Conservation (phyloP, 2,329 filamentous ascomycete species). For the Ceratocystis variospora region DNA sequence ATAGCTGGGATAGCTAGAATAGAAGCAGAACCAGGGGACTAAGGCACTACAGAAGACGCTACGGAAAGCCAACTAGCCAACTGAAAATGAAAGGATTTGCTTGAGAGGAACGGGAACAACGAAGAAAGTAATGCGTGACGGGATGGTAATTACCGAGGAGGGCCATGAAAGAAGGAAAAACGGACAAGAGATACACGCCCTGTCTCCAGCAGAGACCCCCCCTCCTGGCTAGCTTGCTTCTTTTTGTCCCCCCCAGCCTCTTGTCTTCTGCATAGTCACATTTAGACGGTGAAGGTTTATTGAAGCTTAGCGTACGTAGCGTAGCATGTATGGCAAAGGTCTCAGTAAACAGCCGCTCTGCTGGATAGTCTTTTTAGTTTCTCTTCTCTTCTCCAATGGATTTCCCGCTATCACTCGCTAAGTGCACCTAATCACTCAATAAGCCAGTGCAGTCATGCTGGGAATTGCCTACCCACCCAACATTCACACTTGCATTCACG, state of each 20-base stretch:
- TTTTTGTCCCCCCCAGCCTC: neutral
- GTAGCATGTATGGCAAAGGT: no score
- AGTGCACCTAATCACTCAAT: neutral
- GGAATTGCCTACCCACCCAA: neutral
- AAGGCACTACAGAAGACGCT: neutral
- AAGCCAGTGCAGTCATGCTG: neutral
- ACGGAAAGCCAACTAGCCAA: neutral
- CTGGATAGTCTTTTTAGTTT: no score
- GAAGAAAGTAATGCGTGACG: constrained; percentile 8
- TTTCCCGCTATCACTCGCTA: neutral
- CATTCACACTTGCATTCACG: neutral
- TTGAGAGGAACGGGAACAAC: constrained; percentile 2
- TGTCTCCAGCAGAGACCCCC: neutral
- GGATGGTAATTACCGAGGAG: constrained; percentile 6
- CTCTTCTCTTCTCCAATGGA: no score
- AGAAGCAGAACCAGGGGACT: neutral
- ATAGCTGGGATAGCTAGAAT: no score
- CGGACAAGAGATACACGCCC: neutral
- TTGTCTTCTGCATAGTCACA: neutral
- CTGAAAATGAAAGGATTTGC: neutral
- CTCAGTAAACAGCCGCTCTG: no score
- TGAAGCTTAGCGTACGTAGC: no score
- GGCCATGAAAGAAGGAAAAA: neutral
- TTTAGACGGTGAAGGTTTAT: no score
- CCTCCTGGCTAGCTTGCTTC: no score